Conservation (phyloP, 305 asterid species). For the Solanum chacoense region DNA sequence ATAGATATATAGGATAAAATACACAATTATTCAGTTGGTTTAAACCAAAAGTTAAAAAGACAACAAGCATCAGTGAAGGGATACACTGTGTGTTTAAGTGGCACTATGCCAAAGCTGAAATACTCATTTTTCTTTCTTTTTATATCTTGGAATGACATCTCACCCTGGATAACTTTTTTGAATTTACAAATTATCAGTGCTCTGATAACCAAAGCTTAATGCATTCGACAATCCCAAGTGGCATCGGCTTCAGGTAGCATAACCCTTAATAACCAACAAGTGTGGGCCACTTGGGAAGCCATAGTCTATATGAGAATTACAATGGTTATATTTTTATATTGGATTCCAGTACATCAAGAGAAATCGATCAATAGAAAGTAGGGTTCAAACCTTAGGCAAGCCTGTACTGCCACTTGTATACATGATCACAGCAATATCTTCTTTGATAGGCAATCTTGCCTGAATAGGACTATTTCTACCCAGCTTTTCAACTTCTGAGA, state of each 20-base stretch:
- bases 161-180: neutral
- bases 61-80: neutral
- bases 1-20: neutral
- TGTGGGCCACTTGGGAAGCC: neutral
- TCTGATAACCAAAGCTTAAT: neutral
- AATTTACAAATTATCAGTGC: neutral
- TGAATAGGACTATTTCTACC: conserved; percentile 45
- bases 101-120: neutral
- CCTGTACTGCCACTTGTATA: conserved; percentile 95
- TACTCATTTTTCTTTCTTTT: neutral
- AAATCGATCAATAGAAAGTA: neutral
- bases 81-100: neutral
- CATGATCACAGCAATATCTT: conserved; percentile 81
- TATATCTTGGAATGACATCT: neutral
- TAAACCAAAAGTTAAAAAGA: neutral
- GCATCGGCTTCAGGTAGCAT: neutral
- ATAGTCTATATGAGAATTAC: neutral
- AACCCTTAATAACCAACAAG: neutral
- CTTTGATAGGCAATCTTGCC: conserved; percentile 55
- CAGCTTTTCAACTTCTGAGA: conserved; percentile 60
- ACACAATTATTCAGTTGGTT: neutral
- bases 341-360: neutral
- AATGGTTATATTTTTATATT: neutral
- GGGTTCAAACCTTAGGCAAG: conserved; percentile 63
- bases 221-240: neutral